These are phyloP conservation scores for Aegilops speltoides DNA, from an alignment of 176 grass and related monocot genomes.

Conservation along the genomic window DNA sequence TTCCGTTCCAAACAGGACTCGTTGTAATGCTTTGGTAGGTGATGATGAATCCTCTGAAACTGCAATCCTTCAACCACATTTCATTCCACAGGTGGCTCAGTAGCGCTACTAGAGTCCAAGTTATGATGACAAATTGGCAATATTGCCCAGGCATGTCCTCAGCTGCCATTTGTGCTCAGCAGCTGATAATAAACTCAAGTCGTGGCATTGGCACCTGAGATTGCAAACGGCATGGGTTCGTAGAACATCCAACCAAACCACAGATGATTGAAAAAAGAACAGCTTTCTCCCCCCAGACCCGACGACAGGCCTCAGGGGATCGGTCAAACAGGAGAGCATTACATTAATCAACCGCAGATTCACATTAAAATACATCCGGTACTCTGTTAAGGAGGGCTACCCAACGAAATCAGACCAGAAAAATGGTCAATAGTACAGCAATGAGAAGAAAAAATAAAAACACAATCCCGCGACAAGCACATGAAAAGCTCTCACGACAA, in stretches of 20 bases:
- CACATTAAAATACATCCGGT: slow-evolving; percentile 56
- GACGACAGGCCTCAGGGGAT: neutral
- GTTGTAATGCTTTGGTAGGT: too few relatives aligned
- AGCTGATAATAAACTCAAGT: too few relatives aligned
- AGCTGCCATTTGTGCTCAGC: neutral
- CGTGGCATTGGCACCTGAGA: neutral
- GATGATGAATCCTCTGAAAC: neutral
- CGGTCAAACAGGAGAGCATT: slow-evolving; percentile 24
- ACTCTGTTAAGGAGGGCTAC: slow-evolving; percentile 46
- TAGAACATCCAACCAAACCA: neutral
- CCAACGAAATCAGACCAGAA: slow-evolving; percentile 31
- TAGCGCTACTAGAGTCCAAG: neutral
- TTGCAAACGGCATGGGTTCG: too few relatives aligned
- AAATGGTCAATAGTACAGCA: slow-evolving; percentile 45
- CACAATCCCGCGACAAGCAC: slow-evolving; percentile 38
- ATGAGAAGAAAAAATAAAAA: slow-evolving; percentile 24
- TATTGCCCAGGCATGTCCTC: neutral
- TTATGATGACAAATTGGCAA: neutral
- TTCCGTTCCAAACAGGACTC: neutral
- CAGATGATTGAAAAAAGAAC: neutral
- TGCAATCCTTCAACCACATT: neutral
- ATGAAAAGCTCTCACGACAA: slow-evolving; percentile 44
- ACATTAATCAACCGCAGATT: slow-evolving; percentile 54
- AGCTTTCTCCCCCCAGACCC: neutral
- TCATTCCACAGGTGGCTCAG: neutral